Conservation (phyloP, 257 asterid species). For the Nicotiana obtusifolia region DNA sequence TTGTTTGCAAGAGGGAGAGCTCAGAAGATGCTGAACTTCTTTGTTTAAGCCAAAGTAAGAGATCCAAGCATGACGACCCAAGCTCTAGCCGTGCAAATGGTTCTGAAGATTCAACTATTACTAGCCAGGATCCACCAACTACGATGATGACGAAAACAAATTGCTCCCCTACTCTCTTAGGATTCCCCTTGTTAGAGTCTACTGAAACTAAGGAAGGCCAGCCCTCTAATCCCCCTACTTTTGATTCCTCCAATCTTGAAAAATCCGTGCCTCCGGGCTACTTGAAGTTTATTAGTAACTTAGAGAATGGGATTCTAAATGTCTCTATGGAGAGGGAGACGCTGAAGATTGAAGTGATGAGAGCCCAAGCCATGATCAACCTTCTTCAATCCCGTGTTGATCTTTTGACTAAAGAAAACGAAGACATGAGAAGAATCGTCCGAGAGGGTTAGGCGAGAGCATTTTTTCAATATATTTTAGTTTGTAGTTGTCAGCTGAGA, state of each 20-base stretch:
- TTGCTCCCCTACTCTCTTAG: constrained; percentile 36
- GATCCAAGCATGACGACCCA: constrained; percentile 44
- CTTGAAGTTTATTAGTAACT: constrained; percentile 60
- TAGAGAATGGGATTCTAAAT: constrained; percentile 61
- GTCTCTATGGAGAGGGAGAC: constrained; percentile 80
- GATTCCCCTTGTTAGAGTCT: constrained; percentile 46
- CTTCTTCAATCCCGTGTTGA: constrained; percentile 66
- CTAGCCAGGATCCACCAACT: constrained; percentile 46
- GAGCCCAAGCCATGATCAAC: constrained; percentile 80
- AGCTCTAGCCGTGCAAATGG: constrained; percentile 68
- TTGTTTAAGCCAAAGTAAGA: constrained; percentile 41
- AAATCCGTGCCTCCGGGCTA: constrained; percentile 83
- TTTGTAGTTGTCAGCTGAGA: neutral
- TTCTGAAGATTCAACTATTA: constrained; percentile 66
- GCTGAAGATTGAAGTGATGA: constrained; percentile 73
- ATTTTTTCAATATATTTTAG: neutral
- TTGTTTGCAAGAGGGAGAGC: constrained; percentile 60
- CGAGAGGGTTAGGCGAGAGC: constrained; percentile 16
- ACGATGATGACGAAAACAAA: constrained; percentile 46
- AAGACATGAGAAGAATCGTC: constrained; percentile 30
- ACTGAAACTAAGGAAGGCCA: constrained; percentile 34
- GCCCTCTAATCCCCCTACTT: constrained; percentile 27
- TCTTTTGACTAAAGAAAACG: constrained; percentile 44
- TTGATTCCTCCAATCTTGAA: constrained; percentile 77
- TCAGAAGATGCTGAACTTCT: constrained; percentile 44